Conservation (phyloP, 805 yeast genomes). For the Saturnispora dispora region DNA sequence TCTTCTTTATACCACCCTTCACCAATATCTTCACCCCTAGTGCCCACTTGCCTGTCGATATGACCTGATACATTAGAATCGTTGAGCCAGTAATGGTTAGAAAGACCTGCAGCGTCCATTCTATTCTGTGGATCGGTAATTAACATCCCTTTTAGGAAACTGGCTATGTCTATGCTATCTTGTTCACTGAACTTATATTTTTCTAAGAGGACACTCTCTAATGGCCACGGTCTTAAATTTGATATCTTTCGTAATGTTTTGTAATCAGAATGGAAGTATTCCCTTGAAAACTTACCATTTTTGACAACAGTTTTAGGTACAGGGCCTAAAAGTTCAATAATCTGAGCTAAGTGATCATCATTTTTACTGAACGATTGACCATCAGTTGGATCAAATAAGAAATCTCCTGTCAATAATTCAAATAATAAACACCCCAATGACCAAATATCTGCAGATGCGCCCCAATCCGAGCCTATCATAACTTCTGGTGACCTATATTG, state of each 20-base stretch:
- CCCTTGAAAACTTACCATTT: slow-evolving; percentile 49
- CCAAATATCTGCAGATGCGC: slow-evolving; percentile 93
- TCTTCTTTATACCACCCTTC: slow-evolving; percentile 83
- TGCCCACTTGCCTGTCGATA: slow-evolving; percentile 69
- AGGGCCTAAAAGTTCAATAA: slow-evolving; percentile 50
- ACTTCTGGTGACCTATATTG: slow-evolving; percentile 92
- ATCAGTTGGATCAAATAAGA: slow-evolving; percentile 81
- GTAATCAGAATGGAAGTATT: slow-evolving; percentile 27
- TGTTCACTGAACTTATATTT: slow-evolving; percentile 66
- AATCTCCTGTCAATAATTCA: slow-evolving; percentile 90
- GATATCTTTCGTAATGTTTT: slow-evolving; percentile 60
- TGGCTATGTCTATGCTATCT: slow-evolving; percentile 67
- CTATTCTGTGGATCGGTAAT: slow-evolving; percentile 66
- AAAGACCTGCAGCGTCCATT: slow-evolving; percentile 94
- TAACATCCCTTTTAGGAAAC: slow-evolving; percentile 79
- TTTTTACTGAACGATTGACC: slow-evolving; percentile 75
- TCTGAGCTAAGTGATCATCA: slow-evolving; percentile 95
- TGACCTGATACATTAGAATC: slow-evolving; percentile 73
- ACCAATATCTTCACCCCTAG: slow-evolving; percentile 73
- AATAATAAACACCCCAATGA: slow-evolving; percentile 87
- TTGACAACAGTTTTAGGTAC: slow-evolving; percentile 49
- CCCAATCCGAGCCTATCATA: slow-evolving; percentile 77
- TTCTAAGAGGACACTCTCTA: slow-evolving; percentile 70
- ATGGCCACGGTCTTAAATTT: slow-evolving; percentile 83
- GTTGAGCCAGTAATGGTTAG: slow-evolving; percentile 75